Evolutionary conservation across 768 basidiomycete species (phyloP).

Genomic region (Leccinum sublutescens): DNA sequence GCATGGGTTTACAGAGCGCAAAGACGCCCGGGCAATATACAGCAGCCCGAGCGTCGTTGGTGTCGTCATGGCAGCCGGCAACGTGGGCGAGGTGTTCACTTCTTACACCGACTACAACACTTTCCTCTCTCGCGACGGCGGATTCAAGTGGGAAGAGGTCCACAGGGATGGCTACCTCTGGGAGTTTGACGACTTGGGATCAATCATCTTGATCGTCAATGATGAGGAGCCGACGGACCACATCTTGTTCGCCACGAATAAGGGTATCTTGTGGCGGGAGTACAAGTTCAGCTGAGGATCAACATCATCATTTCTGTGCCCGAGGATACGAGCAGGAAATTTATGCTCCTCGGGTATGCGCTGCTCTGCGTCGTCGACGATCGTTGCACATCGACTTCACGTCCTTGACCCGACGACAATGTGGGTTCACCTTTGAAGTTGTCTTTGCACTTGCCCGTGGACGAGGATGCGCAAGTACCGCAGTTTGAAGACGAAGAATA

Average conservation of each 20-base stretch:
- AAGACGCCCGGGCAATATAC: conserved; percentile 88
- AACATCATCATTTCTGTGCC: conserved; percentile 82
- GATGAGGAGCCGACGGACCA: conserved; percentile 93
- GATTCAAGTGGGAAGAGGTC: conserved; percentile 98
- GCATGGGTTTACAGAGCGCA: conserved; percentile 96
- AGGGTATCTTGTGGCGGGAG: conserved; percentile 85
- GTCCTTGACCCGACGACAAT: conserved; percentile 67
- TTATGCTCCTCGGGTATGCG: conserved; percentile 76
- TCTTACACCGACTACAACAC: conserved; percentile 88
- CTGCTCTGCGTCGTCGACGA: conserved; percentile 42
- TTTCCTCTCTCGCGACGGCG: conserved; percentile 94
- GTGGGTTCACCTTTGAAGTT: conserved; percentile 46
- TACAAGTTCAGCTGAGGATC: conserved; percentile 82
- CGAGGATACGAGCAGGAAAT: conserved; percentile 85
- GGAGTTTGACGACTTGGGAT: conserved; percentile 98
- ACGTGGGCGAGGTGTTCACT: conserved; percentile 82
- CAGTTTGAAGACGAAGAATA: not conserved
- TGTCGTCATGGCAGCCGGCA: conserved; percentile 94
- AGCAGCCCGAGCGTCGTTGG: conserved; percentile 94
- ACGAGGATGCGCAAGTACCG: conserved; percentile 43
- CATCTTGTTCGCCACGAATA: conserved; percentile 85
- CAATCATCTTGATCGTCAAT: conserved; percentile 89
- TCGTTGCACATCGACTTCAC: conserved; percentile 88
- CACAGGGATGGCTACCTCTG: conserved; percentile 97
- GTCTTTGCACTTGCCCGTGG: conserved; percentile 57